These are phyloP conservation scores for Carex myosuroides DNA, from an alignment of 176 grass and related monocot species.

Conservation along the genomic window DNA sequence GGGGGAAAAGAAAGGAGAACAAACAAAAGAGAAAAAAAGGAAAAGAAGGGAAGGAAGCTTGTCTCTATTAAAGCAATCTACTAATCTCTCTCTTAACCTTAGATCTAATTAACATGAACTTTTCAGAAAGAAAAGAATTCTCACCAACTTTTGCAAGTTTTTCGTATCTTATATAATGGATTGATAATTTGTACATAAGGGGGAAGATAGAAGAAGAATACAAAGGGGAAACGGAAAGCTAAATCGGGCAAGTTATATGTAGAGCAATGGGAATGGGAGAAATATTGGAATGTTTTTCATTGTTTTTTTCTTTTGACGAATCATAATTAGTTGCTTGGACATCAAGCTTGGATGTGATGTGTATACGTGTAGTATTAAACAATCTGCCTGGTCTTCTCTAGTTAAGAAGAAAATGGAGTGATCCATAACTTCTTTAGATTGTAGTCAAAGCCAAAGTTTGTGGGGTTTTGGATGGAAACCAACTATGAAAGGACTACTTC, in stretches of 20 bases:
- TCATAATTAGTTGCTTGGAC: conserved; percentile 52
- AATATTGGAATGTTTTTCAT: conserved; percentile 2
- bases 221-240: conserved; percentile 17
- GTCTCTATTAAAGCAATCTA: conserved; percentile 64
- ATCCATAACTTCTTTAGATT: background rate
- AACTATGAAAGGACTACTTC: conserved; percentile 3
- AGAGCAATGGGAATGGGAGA: background rate
- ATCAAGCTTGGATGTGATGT: conserved; percentile 50
- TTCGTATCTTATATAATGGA: background rate
- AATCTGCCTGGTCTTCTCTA: background rate
- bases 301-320: conserved; percentile 22
- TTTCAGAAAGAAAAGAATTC: conserved; percentile 51
- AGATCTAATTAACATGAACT: conserved; percentile 15
- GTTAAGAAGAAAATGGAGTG: background rate
- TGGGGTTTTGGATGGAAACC: conserved; percentile 3
- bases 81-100: conserved; percentile 6
- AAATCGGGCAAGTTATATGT: conserved; percentile 24
- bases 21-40: conserved; percentile 60
- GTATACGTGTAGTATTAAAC: conserved; percentile 33
- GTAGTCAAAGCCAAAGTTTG: background rate
- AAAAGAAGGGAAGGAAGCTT: conserved; percentile 70
- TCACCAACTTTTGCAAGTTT: conserved; percentile 52
- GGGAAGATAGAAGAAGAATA: background rate
- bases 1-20: conserved; percentile 41
- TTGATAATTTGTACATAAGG: background rate